phyloP scores from a whole-genome alignment of 2,329 filamentous ascomycete genomes.

The Neonectria neomacrospora region DNA sequence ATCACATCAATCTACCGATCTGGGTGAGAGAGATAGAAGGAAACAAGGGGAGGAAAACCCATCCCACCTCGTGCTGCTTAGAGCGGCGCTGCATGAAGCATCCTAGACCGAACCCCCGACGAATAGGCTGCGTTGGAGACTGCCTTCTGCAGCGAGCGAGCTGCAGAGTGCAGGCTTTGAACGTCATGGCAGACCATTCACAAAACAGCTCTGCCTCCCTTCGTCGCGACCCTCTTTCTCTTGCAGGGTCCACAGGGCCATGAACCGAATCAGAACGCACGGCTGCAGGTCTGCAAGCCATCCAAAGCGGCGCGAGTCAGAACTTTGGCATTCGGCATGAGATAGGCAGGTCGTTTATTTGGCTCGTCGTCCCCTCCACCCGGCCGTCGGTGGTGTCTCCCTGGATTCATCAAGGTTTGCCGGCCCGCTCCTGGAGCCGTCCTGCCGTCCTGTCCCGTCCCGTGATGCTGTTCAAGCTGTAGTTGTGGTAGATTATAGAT shows the following conservation, averaged over 20 bases:
- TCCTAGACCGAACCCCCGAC: slow-evolving; percentile 29
- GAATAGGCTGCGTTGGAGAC: slow-evolving; percentile 33
- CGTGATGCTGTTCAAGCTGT: neutral
- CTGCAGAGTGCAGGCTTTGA: slow-evolving; percentile 29
- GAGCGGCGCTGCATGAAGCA: slow-evolving; percentile 30
- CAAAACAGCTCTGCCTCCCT: slow-evolving; percentile 31
- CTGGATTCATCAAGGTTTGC: slow-evolving; percentile 8
- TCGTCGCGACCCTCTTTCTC: slow-evolving; percentile 32
- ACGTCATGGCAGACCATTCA: slow-evolving; percentile 38
- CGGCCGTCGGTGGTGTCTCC: slow-evolving; percentile 6
- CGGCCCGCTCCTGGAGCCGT: slow-evolving; percentile 12
- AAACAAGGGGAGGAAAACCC: neutral
- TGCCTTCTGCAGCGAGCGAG: slow-evolving; percentile 29
- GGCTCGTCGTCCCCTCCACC: slow-evolving; percentile 13
- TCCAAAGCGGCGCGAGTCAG: slow-evolving; percentile 29
- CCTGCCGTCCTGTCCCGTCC: neutral
- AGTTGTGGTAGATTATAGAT: neutral
- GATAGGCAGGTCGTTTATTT: slow-evolving; percentile 34
- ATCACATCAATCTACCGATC: slow-evolving; percentile 1
- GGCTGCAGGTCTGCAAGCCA: slow-evolving; percentile 40
- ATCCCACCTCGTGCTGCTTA: slow-evolving; percentile 19
- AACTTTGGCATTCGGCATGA: slow-evolving; percentile 26
- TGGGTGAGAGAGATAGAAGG: neutral
- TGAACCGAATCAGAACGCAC: slow-evolving; percentile 38
- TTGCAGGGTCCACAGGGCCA: slow-evolving; percentile 36